These are phyloP conservation scores for Pisolithus marmoratus DNA, from an alignment of 768 basidiomycete species.

Conservation along the genomic window DNA sequence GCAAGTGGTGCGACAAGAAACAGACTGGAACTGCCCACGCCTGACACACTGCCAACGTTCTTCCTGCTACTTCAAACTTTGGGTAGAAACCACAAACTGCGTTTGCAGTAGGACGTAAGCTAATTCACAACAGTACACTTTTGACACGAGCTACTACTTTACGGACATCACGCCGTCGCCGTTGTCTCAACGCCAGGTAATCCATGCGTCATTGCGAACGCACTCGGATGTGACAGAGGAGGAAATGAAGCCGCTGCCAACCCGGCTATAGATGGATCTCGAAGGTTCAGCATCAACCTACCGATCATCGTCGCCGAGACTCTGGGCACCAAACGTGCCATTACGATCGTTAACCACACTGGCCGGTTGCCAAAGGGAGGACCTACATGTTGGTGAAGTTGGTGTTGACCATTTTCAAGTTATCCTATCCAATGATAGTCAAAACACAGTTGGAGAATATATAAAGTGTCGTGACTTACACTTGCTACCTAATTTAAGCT, in stretches of 20 bases:
- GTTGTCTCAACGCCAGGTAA: background rate
- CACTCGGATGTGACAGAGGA: background rate
- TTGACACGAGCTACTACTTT: background rate
- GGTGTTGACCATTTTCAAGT: background rate
- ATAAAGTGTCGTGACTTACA: constrained; percentile 4
- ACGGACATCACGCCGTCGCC: background rate
- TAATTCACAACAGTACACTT: too few relatives aligned
- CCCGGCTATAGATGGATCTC: background rate
- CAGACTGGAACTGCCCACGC: too few relatives aligned
- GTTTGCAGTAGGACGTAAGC: too few relatives aligned
- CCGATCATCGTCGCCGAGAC: constrained; percentile 1
- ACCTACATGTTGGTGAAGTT: constrained; percentile 1
- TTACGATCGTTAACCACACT: background rate
- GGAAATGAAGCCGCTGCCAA: background rate
- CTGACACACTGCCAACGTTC: too few relatives aligned
- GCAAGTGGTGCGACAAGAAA: too few relatives aligned
- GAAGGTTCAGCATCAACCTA: constrained; percentile 4
- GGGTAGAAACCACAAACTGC: too few relatives aligned
- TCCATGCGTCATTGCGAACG: background rate
- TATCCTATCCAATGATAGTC: background rate
- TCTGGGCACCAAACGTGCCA: background rate
- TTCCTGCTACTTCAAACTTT: too few relatives aligned
- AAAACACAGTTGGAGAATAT: background rate
- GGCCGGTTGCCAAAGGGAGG: background rate
- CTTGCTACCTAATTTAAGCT: background rate